Conservation (phyloP, 345 rosid genomes). For the Pugionium cornutum region DNA sequence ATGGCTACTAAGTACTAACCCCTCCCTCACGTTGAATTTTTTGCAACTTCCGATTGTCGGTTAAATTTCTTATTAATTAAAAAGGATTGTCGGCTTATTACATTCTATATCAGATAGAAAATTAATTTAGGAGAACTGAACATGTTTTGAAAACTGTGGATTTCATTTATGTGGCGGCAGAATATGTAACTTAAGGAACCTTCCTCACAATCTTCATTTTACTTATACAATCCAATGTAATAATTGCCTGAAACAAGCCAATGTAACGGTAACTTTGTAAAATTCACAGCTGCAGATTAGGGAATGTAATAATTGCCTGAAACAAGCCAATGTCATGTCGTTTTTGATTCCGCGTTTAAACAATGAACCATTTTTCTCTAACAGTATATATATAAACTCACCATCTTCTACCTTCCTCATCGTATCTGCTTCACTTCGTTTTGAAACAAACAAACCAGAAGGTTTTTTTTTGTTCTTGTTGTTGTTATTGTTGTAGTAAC, state of each 20-base stretch:
- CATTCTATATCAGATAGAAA: no score
- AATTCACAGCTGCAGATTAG: no score
- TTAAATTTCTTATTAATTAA: no score
- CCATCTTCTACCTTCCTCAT: slow-evolving; percentile 11
- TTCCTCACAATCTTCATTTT: slow-evolving; percentile 5
- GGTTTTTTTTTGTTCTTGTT: not conserved
- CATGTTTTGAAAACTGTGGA: slow-evolving; percentile 14
- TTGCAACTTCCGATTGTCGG: no score
- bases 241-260: no score
- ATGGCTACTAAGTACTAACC: no score
- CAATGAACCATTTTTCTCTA: slow-evolving; percentile 25
- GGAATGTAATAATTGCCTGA: no score
- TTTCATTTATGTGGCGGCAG: slow-evolving; percentile 35
- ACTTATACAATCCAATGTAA: no score
- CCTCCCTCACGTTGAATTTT: no score
- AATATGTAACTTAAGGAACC: slow-evolving; percentile 16
- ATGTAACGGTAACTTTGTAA: no score
- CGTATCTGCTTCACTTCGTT: slow-evolving; percentile 25
- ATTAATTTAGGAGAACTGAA: slow-evolving; percentile 16
- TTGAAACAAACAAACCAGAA: not conserved
- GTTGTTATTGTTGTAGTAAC: not conserved
- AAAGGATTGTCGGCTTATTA: no score
- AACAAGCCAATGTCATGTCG: slow-evolving; percentile 9
- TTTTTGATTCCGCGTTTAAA: slow-evolving; percentile 37
- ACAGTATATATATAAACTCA: slow-evolving; percentile 13